Base-by-base conservation (phyloP, 495 filamentous ascomycete species). In the Tuber microsphaerosporum region DNA sequence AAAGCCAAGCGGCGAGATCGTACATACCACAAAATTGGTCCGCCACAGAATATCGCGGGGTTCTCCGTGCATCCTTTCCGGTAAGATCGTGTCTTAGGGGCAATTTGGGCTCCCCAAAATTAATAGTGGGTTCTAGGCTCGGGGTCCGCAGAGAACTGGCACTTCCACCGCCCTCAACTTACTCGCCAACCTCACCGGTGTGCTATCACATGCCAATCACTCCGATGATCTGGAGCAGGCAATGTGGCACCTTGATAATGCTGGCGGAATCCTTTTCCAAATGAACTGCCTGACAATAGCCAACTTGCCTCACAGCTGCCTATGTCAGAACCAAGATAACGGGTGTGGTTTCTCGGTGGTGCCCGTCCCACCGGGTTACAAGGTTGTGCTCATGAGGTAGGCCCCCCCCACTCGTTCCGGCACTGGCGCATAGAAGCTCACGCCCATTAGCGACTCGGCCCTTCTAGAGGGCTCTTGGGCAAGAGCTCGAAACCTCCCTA, bases 161-260 rank as follows among this genome's bases (percentile, higher is more conserved):
- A 1, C n/a, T 26, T 69, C 71, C 56, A 65, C 26, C 26, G 17
- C 4, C 56, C 26, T 34, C 26, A 31, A 34, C 31, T 10, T 34
- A 31, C 56, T 65, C 26, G 14, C 4, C 56, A 19, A 17, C 56
- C 4, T 65, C 56, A 65, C 56, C 26, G 2, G 3, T 1, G 19
- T 37, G 7, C 17, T 45, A 42, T 69, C 75, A 6, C 41, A 37
- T 39, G 46, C 3, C 34, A 65, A 71, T 20, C 70, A 79, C 46
- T n/a, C 43, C 14, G 0, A 17, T 10, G 19, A 34, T 20, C 9
- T 75, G 16, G 71, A 72, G 10, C 16, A 61, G 2, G 70, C 76
- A 42, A 48, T 79, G 39, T 79, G 77, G 77, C 77, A 79, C 39
- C 70, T 79, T 48, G 76, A 79, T 16, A 72, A 79, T 51, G 76